Conservation (phyloP, 2,329 filamentous ascomycete species). For the Graphilbum fragrans region DNA sequence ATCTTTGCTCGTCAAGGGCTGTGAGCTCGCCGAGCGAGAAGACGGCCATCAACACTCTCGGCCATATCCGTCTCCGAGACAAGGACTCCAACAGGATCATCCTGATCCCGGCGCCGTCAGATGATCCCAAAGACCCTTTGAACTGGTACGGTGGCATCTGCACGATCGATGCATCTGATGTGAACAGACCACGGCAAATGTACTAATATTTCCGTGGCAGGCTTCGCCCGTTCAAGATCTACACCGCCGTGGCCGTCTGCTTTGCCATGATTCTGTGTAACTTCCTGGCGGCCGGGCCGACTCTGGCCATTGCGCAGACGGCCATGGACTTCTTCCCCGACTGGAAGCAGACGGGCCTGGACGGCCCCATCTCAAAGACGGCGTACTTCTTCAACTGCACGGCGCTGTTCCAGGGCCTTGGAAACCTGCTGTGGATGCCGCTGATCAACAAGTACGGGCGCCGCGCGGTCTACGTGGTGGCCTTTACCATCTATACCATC, state of each 20-base stretch:
- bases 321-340: conserved; percentile 33
- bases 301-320: conserved; percentile 35
- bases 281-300: conserved; percentile 42
- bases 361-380: conserved; percentile 25
- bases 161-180: too few relatives aligned
- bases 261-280: conserved; percentile 43
- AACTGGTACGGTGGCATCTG: conserved; percentile 27
- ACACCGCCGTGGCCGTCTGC: conserved; percentile 36
- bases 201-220: neutral
- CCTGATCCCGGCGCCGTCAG: conserved; percentile 35
- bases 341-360: conserved; percentile 14
- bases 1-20: too few relatives aligned
- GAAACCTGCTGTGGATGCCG: conserved; percentile 34
- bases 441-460: conserved; percentile 32
- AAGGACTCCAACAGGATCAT: conserved; percentile 34
- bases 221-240: conserved; percentile 27
- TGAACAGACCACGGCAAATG: neutral
- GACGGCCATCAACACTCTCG: conserved; percentile 17
- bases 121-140: conserved; percentile 39
- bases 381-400: conserved; percentile 42
- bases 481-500: conserved; percentile 29
- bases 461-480: conserved; percentile 28
- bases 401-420: conserved; percentile 33
- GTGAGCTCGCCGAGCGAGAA: neutral
- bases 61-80: conserved; percentile 28